Conservation (phyloP, 129 eudicot genomes). For the Artemisia tridentata region DNA sequence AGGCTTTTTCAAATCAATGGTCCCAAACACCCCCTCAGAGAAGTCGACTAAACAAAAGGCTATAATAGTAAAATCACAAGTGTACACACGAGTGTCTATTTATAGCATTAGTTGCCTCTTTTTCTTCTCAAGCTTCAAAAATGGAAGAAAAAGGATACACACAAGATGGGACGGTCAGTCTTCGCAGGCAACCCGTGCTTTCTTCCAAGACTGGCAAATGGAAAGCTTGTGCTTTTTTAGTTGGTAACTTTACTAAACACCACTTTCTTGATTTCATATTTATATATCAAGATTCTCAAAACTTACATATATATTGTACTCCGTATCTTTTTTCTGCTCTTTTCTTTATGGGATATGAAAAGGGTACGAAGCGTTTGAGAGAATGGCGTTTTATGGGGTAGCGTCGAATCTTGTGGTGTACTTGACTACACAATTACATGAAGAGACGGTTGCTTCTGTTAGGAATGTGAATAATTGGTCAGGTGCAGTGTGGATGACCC, state of each 20-base stretch:
- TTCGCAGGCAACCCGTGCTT: slow-evolving; percentile 75
- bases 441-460: slow-evolving; percentile 86
- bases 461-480: slow-evolving; percentile 93
- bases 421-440: slow-evolving; percentile 83
- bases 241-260: slow-evolving; percentile 45
- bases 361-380: slow-evolving; percentile 94
- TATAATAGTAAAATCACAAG: slow-evolving; percentile 29
- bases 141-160: slow-evolving; percentile 81
- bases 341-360: slow-evolving; percentile 2
- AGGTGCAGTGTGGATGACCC: slow-evolving; percentile 92
- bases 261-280: slow-evolving; percentile 24
- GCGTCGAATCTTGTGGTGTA: slow-evolving; percentile 94
- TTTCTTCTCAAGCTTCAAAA: slow-evolving; percentile 20
- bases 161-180: slow-evolving; percentile 91
- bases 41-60: slow-evolving; percentile 9
- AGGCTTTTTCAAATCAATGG: neutral
- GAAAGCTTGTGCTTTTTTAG: slow-evolving; percentile 92
- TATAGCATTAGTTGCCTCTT: slow-evolving; percentile 29
- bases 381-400: slow-evolving; percentile 97
- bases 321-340: neutral
- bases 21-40: slow-evolving; percentile 4
- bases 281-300: slow-evolving; percentile 29
- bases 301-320: neutral
- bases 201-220: slow-evolving; percentile 88
- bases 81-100: slow-evolving; percentile 25